Evolutionary conservation across 352 stramenopile genomes (phyloP).

Genomic region (Phytophthora sansomeana): DNA sequence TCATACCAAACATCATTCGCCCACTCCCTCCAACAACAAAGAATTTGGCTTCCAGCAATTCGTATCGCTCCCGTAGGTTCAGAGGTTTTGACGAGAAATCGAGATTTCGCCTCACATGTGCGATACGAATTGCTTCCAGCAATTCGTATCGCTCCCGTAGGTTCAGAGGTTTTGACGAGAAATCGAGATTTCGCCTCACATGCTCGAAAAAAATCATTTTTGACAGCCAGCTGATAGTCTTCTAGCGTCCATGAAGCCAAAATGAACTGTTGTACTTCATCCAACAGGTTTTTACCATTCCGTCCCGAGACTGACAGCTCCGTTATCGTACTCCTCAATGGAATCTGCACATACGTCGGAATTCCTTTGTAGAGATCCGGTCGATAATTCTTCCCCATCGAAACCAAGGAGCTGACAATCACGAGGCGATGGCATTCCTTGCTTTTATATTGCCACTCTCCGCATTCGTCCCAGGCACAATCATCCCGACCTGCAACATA

Average conservation of each 20-base stretch:
- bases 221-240: neutral
- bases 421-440: neutral
- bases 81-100: no score
- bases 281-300: neutral
- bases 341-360: neutral
- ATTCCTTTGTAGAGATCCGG: neutral
- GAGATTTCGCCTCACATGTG: no score
- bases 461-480: neutral
- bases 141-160: neutral
- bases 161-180: neutral
- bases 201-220: neutral
- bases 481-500: neutral
- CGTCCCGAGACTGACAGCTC: neutral
- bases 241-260: neutral
- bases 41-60: constrained; percentile 1
- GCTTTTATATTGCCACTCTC: neutral
- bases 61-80: no score
- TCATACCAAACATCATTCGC: constrained; percentile 4
- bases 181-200: neutral
- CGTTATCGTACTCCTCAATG: neutral
- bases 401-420: neutral
- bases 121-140: no score
- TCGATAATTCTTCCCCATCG: neutral
- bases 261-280: neutral
- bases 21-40: neutral